Base-by-base conservation (phyloP, 345 rosid genomes). In the Zanthoxylum bungeanum region DNA sequence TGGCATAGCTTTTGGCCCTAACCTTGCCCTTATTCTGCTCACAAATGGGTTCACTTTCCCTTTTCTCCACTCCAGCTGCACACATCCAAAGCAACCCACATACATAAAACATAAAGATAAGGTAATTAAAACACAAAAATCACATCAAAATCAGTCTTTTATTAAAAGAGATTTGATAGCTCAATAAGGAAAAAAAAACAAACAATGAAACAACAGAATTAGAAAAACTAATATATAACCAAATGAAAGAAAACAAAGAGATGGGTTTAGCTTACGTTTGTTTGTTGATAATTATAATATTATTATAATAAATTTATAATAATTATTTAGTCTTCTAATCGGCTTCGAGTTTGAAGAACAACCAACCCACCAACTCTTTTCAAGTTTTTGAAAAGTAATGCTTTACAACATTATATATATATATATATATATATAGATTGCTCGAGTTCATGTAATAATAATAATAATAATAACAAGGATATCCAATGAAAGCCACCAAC, bases 21-120 rank as follows among this genome's bases (percentile, higher is more conserved):
- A 64, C 69, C 75, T 79, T 49, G 80, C 69, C 73, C 71, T 79
- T 58, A 88, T 62, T 67, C 82, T 83, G 75, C 82, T 86, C 83
- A 81, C 89, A 9, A 86, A 71, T 67, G 93, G 93, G 69, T 69
- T 85, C 86, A 51, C 87, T 78, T 80, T 83, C 81, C 80, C 88
- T 78, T 79, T 85, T 77, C 81, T 82, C 88, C 87, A 63, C 87
- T 82, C 90, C 92, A 78, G 82, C 91, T 83, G 81, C 74, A 78
- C 31, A 60, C 72, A 27, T 62, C 60, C 56, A 53, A 68, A 51
- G 30, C 9, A 58, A 57, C 14, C 24, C 63, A 53, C 37, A 75
- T 53, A 74, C 25, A 46, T 60, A 69, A 69, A 28, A 28, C 49
- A 14, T 19, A 44, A 44, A 44, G 1, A 44, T 44, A 16, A n/a